Conservation (phyloP, 345 rosid species). For the Rhodamnia rubescens region DNA sequence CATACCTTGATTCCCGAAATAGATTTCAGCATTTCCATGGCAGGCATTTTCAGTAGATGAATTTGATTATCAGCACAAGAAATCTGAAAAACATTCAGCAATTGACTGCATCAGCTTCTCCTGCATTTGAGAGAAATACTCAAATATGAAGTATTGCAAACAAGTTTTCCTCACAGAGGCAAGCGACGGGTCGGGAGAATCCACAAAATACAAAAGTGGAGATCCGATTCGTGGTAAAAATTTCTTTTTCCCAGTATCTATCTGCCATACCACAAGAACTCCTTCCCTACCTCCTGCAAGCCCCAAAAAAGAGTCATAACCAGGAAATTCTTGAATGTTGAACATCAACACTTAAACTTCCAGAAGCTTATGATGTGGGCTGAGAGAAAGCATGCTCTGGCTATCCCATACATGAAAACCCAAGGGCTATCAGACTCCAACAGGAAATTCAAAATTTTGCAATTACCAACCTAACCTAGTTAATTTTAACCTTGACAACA, state of each 20-base stretch:
- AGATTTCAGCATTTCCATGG: slow-evolving; percentile 74
- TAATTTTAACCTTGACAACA: neutral
- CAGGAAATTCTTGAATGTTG: neutral
- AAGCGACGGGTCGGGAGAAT: slow-evolving; percentile 76
- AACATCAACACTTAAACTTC: neutral
- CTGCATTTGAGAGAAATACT: neutral
- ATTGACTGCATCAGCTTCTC: neutral
- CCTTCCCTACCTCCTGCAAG: slow-evolving; percentile 93
- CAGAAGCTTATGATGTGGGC: neutral
- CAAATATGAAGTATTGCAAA: neutral
- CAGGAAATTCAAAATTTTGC: neutral
- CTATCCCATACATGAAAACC: neutral
- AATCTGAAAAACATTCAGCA: slow-evolving; percentile 44
- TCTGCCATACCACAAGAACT: slow-evolving; percentile 94
- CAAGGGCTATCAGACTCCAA: neutral
- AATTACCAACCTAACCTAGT: neutral
- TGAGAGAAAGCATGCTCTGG: neutral
- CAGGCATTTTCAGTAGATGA: slow-evolving; percentile 81
- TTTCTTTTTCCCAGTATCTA: slow-evolving; percentile 94
- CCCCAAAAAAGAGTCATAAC: neutral
- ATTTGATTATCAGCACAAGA: slow-evolving; percentile 97
- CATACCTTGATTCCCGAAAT: slow-evolving; percentile 90
- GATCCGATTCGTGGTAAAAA: slow-evolving; percentile 91
- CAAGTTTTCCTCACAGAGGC: slow-evolving; percentile 54
- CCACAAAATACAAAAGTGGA: slow-evolving; percentile 59